These are phyloP conservation scores for Lepidium africanum DNA, from an alignment of 345 rosid genomes.

Conservation along the genomic window DNA sequence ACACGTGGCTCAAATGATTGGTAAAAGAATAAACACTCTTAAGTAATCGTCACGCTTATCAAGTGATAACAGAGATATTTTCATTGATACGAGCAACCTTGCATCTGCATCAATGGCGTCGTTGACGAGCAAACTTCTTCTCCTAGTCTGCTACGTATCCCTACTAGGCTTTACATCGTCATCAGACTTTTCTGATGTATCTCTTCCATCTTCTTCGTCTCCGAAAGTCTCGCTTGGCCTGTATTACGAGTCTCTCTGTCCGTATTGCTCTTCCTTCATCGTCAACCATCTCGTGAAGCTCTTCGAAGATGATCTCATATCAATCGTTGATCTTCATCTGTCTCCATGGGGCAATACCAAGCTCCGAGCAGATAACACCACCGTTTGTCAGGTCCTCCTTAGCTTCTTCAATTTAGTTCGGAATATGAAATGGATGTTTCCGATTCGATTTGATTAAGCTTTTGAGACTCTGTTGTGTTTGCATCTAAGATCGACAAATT, in stretches of 20 bases:
- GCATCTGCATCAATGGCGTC: constrained; percentile 18
- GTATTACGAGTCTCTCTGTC: constrained; percentile 82
- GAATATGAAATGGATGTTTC: not conserved
- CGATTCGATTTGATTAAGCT: not conserved
- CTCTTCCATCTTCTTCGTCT: constrained; percentile 20
- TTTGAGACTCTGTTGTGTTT: not conserved
- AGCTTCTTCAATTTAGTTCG: not conserved
- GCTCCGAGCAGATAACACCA: constrained; percentile 37
- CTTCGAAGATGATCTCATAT: constrained; percentile 48
- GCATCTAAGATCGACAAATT: not conserved
- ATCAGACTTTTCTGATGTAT: constrained; percentile 13
- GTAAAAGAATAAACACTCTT: not conserved
- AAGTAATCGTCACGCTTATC: not conserved
- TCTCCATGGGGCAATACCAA: constrained; percentile 82
- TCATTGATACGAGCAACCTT: not conserved
- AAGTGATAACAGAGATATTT: not conserved
- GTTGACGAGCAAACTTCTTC: not conserved
- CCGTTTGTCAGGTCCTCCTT: constrained; percentile 62
- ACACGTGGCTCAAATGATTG: constrained; percentile 1
- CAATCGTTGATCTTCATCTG: constrained; percentile 64
- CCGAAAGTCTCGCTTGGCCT: constrained; percentile 45
- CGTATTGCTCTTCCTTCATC: constrained; percentile 62
- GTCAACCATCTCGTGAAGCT: constrained; percentile 46
- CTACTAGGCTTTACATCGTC: constrained; percentile 5
- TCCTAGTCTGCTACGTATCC: not conserved